Base-by-base conservation (phyloP, 352 stramenopile genomes). In the Pythium volutum region DNA sequence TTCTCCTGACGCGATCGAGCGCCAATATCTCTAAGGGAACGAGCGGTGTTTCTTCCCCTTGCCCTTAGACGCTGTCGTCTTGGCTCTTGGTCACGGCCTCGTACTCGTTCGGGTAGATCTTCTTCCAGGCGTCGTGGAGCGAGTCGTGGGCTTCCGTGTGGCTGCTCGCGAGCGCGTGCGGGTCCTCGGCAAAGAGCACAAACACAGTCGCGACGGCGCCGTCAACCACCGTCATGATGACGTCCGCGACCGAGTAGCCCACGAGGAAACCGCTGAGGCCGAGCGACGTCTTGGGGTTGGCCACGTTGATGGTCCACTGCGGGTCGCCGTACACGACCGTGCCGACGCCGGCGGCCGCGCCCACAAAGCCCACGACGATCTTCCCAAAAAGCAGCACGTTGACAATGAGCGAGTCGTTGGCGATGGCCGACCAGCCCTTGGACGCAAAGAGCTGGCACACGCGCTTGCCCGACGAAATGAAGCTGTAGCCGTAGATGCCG, bases 331-430 rank as follows among this genome's bases (percentile, higher is more conserved):
- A 76, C 22, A 66, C 64, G 3, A 78, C 74, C 9, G 51, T 47
- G 1, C 67, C 69, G 54, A 69, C 76, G 16, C 70, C 77, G 2
- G 71, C 69, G n/a, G 74, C 71, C 0, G 75, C 75, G 20, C 81
- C 79, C n/a, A 76, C 59, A 51, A 83, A 80, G 7, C 77, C 77
- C 9, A 81, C 67, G n/a, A 76, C 74, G 59, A 89, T 76, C 41
- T 83, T 83, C 26, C 81, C 65, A 49, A 76, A 87, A 23, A 79
- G 58, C 22, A 93, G 69, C 22, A 86, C 71, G 46, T 81, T 77
- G 36, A 74, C 72, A 42, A 88, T 86, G 60, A 91, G 73, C 55
- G 79, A 82, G 71, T 91, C 80, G 56, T 87, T 88, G 26, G 79
- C 76, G 58, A 89, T 84, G 29, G 78, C 72, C 10, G 69, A 79